These are phyloP conservation scores for Gardenia jasminoides DNA, from an alignment of 257 asterid species.

Conservation along the genomic window DNA sequence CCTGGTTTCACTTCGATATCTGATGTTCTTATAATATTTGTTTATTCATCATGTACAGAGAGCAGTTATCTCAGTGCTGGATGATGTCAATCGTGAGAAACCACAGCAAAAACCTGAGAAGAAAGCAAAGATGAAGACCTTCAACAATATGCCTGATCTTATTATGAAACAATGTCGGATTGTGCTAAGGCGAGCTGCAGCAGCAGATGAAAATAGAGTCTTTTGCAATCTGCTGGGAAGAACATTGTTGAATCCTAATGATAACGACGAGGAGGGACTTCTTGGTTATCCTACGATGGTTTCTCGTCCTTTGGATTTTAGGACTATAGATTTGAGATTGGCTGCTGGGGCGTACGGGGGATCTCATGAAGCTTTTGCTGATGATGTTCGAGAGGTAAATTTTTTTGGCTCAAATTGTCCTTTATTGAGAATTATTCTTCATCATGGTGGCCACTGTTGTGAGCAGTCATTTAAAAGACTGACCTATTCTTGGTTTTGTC, in stretches of 20 bases:
- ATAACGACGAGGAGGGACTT: conserved; percentile 74
- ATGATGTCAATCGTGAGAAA: conserved; percentile 47
- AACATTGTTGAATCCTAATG: conserved; percentile 62
- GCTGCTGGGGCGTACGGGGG: conserved; percentile 90
- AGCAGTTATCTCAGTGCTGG: conserved; percentile 81
- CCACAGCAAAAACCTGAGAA: conserved; percentile 61
- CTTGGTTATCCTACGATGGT: conserved; percentile 93
- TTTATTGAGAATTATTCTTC: neutral
- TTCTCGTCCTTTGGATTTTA: conserved; percentile 88
- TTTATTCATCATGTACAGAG: conserved; percentile 55
- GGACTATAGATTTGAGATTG: conserved; percentile 90
- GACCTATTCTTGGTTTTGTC: neutral
- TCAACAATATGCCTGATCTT: conserved; percentile 55
- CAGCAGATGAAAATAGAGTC: conserved; percentile 71
- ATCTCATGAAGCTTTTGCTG: conserved; percentile 81
- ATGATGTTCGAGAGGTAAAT: conserved; percentile 93
- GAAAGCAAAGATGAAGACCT: conserved; percentile 55
- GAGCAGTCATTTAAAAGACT: neutral
- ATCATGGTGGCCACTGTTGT: neutral
- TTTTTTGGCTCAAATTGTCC: neutral
- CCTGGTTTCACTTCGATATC: neutral
- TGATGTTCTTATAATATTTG: neutral
- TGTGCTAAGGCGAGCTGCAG: conserved; percentile 66
- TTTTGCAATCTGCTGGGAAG: conserved; percentile 90
- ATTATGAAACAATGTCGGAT: conserved; percentile 83